These are phyloP conservation scores for Salix dunnii DNA, from an alignment of 345 rosid species.

Conservation along the genomic window DNA sequence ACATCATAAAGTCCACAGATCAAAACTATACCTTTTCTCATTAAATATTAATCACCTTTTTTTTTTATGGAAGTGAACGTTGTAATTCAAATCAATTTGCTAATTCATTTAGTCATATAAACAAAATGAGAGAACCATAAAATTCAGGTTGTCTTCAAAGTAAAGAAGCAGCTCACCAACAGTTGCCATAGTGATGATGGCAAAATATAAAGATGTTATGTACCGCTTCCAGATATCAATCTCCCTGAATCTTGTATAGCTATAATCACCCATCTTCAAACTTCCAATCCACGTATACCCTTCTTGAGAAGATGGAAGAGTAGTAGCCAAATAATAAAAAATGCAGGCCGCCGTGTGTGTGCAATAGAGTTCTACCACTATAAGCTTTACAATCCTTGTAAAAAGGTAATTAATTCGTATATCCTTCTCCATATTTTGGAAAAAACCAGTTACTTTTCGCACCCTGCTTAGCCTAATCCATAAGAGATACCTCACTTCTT, in stretches of 20 bases:
- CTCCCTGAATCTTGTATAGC: constrained; percentile 66
- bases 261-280: constrained; percentile 67
- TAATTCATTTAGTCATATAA: neutral
- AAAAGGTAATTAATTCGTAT: constrained; percentile 69
- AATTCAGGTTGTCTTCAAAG: neutral
- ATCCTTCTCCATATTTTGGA: constrained; percentile 66
- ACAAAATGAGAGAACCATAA: neutral
- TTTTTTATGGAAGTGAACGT: neutral
- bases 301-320: constrained; percentile 57
- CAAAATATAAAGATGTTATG: constrained; percentile 75
- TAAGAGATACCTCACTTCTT: constrained; percentile 64
- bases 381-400: constrained; percentile 69
- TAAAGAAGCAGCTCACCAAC: constrained; percentile 52
- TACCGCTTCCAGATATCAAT: constrained; percentile 80
- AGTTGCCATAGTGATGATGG: constrained; percentile 85
- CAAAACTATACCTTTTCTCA: neutral
- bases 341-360: constrained; percentile 92
- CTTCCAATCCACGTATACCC: constrained; percentile 93
- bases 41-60: neutral
- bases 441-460: constrained; percentile 50
- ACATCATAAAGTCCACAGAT: neutral
- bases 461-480: constrained; percentile 77
- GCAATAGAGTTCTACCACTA: constrained; percentile 71
- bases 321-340: constrained; percentile 82
- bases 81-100: neutral